A percentile compares a stretch with the other conserved stretches of the same genome.
Conservation (phyloP, 371 early-diverging fungal genomes). For the Mortierella sp. region DNA sequence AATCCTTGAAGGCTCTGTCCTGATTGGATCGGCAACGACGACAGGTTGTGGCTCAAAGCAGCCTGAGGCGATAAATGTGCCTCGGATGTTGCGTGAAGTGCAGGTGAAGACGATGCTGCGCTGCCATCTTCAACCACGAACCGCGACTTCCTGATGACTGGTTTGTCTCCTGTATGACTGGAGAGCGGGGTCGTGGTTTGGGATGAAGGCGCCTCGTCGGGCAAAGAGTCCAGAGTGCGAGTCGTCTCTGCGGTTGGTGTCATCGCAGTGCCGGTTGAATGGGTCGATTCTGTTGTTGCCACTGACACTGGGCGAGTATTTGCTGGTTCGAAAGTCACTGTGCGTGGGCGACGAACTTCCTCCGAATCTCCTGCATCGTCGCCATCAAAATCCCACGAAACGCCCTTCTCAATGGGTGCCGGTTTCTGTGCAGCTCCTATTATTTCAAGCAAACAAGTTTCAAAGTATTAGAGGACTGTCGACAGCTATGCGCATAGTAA, state of each 20-base stretch:
- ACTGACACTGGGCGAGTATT: constrained; percentile 14
- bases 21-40: constrained; percentile 9
- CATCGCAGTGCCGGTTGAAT: constrained; percentile 9
- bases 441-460: neutral
- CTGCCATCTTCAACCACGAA: constrained; percentile 67
- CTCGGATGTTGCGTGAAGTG: constrained; percentile 17
- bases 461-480: too few species aligned
- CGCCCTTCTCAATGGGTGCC: constrained; percentile 55
- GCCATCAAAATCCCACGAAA: constrained; percentile 66
- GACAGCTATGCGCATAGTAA: neutral
- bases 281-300: constrained; percentile 22
- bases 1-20: constrained; percentile 33
- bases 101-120: constrained; percentile 17
- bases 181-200: constrained; percentile 18
- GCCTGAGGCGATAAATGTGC: constrained; percentile 1
- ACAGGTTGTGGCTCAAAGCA: constrained; percentile 4
- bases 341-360: constrained; percentile 28
- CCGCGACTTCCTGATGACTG: constrained; percentile 60
- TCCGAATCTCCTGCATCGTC: constrained; percentile 32
- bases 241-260: constrained; percentile 13
- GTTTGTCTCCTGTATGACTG: constrained; percentile 28
- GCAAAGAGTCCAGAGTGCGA: constrained; percentile 13
- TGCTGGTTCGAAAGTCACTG: constrained; percentile 36
- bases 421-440: constrained; percentile 55
- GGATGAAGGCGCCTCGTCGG: constrained; percentile 17